phyloP scores from a whole-genome alignment of 495 filamentous ascomycete genomes.

The Mycothermus thermophilus region DNA sequence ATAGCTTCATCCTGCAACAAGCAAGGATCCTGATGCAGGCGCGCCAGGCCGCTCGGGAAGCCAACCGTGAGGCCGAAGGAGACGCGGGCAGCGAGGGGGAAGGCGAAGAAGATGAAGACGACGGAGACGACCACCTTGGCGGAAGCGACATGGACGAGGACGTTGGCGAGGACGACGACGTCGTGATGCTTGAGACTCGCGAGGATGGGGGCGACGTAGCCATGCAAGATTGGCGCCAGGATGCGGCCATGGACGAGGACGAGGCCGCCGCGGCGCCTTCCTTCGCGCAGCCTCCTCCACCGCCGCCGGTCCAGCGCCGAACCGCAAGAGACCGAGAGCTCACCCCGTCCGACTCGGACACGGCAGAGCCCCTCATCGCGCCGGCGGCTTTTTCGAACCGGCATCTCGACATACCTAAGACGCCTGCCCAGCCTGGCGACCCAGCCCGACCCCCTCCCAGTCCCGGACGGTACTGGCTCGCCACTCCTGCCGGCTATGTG shows the following conservation, averaged over 20 bases:
- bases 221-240: constrained; percentile 37
- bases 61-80: constrained; percentile 40
- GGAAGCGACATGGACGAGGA: constrained; percentile 33
- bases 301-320: constrained; percentile 33
- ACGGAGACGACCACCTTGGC: constrained; percentile 21
- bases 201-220: constrained; percentile 40
- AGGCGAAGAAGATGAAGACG: constrained; percentile 45
- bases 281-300: constrained; percentile 50
- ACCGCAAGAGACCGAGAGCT: constrained; percentile 37
- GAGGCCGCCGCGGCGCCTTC: constrained; percentile 60
- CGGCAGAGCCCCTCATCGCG: constrained; percentile 42
- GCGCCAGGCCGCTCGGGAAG: constrained; percentile 36
- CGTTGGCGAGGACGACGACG: constrained; percentile 38
- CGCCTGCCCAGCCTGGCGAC: constrained; percentile 28
- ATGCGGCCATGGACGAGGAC: constrained; percentile 39
- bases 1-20: constrained; percentile 20
- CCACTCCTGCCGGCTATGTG: constrained; percentile 53
- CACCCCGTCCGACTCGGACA: constrained; percentile 47
- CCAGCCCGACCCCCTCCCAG: constrained; percentile 21
- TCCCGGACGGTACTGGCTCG: constrained; percentile 73
- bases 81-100: constrained; percentile 61
- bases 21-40: constrained; percentile 19
- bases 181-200: constrained; percentile 32
- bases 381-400: constrained; percentile 39
- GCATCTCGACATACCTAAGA: constrained; percentile 44